phyloP scores from a whole-genome alignment of 768 basidiomycete species.

The Cytidiella melzeri region DNA sequence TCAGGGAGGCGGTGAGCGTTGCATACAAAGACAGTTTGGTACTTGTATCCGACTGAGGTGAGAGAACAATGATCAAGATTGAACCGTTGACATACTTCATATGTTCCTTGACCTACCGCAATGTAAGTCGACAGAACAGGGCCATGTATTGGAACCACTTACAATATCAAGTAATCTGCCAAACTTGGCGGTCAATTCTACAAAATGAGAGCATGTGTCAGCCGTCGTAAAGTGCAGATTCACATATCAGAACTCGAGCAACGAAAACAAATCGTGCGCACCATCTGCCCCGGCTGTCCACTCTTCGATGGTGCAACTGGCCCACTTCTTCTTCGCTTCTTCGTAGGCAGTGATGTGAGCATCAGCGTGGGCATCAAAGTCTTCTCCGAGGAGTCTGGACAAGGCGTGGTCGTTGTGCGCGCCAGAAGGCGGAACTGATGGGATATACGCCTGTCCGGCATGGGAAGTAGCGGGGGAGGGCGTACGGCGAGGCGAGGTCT shows the following conservation, averaged over 20 bases:
- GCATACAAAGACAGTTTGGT: conserved; percentile 44
- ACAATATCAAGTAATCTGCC: conserved; percentile 44
- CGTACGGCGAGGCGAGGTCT: neutral
- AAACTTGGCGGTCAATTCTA: conserved; percentile 40
- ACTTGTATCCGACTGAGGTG: conserved; percentile 21
- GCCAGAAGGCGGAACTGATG: neutral
- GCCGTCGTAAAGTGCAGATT: neutral
- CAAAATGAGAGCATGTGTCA: neutral
- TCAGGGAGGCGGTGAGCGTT: conserved; percentile 35
- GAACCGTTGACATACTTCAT: conserved; percentile 34
- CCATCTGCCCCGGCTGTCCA: conserved; percentile 52
- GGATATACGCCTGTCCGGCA: neutral
- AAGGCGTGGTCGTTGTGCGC: conserved; percentile 20
- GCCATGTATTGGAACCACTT: conserved; percentile 20
- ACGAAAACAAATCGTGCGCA: conserved; percentile 18
- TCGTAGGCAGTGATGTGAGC: conserved; percentile 40
- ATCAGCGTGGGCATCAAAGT: conserved; percentile 37
- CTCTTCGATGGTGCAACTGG: conserved; percentile 42
- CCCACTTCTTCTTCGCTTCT: conserved; percentile 39
- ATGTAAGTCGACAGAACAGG: neutral
- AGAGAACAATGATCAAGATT: neutral
- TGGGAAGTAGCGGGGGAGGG: neutral
- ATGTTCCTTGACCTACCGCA: conserved; percentile 36
- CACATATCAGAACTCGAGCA: neutral
- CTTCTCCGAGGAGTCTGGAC: conserved; percentile 36